Evolutionary conservation across 139 green algal genomes (phyloP).

Genomic region (Closterium sp.): DNA sequence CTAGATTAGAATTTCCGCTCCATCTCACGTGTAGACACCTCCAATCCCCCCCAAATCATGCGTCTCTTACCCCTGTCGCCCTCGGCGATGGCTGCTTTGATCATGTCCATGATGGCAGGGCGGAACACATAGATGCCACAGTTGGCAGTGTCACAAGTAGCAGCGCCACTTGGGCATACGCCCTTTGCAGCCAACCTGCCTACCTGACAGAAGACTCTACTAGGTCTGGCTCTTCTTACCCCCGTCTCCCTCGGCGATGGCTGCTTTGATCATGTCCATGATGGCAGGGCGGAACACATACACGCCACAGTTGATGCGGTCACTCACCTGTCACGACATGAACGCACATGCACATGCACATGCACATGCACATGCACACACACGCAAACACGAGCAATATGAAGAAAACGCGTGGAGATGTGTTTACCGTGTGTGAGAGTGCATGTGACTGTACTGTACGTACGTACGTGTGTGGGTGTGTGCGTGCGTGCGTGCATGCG

Average conservation of each 20-base stretch:
- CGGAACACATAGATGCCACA: conserved; percentile 58
- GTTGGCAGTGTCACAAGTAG: too few relatives aligned
- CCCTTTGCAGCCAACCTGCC: too few relatives aligned
- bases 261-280: conserved; percentile 47
- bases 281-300: conserved; percentile 52
- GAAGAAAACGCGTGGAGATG: too few relatives aligned
- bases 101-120: conserved; percentile 43
- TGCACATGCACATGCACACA: background rate
- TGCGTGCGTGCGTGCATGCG: background rate
- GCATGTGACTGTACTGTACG: too few relatives aligned
- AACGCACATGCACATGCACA: background rate
- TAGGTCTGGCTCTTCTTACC: too few relatives aligned
- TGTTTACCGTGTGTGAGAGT: background rate
- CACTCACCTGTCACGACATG: conserved; percentile 43
- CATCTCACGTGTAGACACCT: too few relatives aligned
- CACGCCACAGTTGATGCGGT: conserved; percentile 58
- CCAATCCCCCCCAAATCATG: too few relatives aligned
- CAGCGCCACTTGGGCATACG: too few relatives aligned
- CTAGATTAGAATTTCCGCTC: too few relatives aligned
- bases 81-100: conserved; percentile 17
- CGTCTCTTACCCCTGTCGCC: background rate
- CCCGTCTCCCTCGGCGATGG: background rate
- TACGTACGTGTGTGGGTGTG: conserved; percentile 15
- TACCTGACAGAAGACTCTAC: too few relatives aligned
- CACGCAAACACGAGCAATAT: background rate